Evolutionary conservation across 2,329 filamentous ascomycete species (phyloP).

Genomic region (Sporothrix dimorphospora): DNA sequence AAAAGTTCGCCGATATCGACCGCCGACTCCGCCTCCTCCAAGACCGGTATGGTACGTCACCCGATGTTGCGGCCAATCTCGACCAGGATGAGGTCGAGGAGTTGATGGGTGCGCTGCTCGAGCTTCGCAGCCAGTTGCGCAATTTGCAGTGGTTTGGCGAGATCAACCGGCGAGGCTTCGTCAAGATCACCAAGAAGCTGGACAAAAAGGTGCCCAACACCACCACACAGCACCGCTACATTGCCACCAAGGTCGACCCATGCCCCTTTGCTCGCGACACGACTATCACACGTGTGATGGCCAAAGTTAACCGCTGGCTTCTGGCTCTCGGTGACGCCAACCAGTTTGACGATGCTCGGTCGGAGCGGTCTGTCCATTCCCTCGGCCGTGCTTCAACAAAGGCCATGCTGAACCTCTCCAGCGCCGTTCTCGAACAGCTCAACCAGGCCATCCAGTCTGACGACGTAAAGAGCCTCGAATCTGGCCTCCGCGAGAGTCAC

Average conservation of each 20-base stretch:
- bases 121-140: conserved; percentile 81
- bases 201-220: conserved; percentile 88
- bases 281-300: conserved; percentile 52
- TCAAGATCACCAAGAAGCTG: conserved; percentile 98
- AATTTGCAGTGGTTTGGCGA: conserved; percentile 98
- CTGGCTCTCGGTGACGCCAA: conserved; percentile 79
- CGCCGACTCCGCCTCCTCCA: conserved; percentile 84
- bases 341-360: conserved; percentile 72
- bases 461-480: conserved; percentile 59
- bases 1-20: conserved; percentile 83
- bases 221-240: conserved; percentile 79
- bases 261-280: conserved; percentile 81
- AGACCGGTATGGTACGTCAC: conserved; percentile 79
- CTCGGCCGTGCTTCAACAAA: conserved; percentile 77
- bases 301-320: conserved; percentile 86
- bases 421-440: conserved; percentile 68
- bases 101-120: conserved; percentile 84
- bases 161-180: conserved; percentile 91
- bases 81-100: conserved; percentile 91
- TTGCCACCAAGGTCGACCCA: conserved; percentile 87
- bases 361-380: conserved; percentile 74
- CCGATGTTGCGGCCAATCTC: conserved; percentile 70
- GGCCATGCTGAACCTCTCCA: conserved; percentile 72
- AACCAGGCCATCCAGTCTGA: conserved; percentile 74
- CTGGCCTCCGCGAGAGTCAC: conserved; percentile 62